Percentiles rank a stretch among this genome's conserved stretches.
Conservation (phyloP, 2,329 filamentous ascomycete species). For the Fusarium sp. region DNA sequence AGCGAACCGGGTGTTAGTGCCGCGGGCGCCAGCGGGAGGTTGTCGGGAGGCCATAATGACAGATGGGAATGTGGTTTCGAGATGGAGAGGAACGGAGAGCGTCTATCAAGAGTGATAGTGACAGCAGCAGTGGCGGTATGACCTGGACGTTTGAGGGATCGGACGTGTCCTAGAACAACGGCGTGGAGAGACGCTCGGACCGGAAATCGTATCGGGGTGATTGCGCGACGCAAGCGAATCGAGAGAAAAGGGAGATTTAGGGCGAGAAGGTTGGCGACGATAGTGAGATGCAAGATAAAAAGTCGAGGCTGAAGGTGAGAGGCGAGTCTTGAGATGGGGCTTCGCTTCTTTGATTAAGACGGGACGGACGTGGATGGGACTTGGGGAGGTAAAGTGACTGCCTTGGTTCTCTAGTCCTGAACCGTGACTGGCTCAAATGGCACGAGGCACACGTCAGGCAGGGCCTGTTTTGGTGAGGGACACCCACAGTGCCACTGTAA, state of each 20-base stretch:
- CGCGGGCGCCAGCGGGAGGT: constrained; percentile 69
- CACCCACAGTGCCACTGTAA: constrained; percentile 32
- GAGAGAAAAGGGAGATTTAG: constrained; percentile 15
- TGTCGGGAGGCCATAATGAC: constrained; percentile 84
- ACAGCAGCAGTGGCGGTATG: constrained; percentile 40
- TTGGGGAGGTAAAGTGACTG: constrained; percentile 32
- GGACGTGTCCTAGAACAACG: constrained; percentile 43
- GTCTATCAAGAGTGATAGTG: constrained; percentile 21
- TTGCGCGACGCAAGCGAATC: constrained; percentile 19
- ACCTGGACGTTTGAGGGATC: constrained; percentile 38
- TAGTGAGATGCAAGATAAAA: constrained; percentile 28
- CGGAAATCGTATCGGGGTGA: constrained; percentile 22
- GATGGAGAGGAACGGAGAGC: constrained; percentile 29
- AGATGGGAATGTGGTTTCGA: constrained; percentile 41
- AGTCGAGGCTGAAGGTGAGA: constrained; percentile 39
- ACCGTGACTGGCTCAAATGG: constrained; percentile 32
- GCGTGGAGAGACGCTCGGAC: constrained; percentile 35
- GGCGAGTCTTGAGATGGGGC: constrained; percentile 37
- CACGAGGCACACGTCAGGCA: constrained; percentile 43
- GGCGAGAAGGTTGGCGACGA: constrained; percentile 7
- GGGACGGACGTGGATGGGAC: constrained; percentile 26
- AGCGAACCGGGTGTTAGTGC: constrained; percentile 86
- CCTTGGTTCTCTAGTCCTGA: constrained; percentile 33
- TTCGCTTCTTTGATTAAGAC: constrained; percentile 36
- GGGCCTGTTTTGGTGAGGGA: constrained; percentile 35